These are phyloP conservation scores for Apostasia shenzhenica DNA, from an alignment of 106 monocot species.

Conservation along the genomic window DNA sequence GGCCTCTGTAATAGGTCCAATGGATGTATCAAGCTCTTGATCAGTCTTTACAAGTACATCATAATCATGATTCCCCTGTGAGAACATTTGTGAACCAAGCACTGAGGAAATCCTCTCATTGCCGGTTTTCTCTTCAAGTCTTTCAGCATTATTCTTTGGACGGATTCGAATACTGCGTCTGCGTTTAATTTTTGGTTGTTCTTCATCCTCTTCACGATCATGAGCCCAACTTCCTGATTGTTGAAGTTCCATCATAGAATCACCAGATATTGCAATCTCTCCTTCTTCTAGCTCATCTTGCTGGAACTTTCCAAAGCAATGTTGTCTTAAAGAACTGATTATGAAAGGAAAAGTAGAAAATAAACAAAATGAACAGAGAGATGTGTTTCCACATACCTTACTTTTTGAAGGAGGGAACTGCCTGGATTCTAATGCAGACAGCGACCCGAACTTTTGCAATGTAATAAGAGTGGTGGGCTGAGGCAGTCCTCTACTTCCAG, in stretches of 20 bases:
- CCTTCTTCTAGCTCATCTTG: slow-evolving; percentile 87
- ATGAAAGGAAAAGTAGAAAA: not conserved
- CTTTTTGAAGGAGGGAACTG: slow-evolving; percentile 40
- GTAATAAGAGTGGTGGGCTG: slow-evolving; percentile 43
- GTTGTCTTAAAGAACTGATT: not conserved
- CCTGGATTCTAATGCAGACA: slow-evolving; percentile 78
- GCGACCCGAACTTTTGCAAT: slow-evolving; percentile 78
- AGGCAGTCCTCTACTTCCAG: slow-evolving; percentile 47
- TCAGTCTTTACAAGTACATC: slow-evolving; percentile 20
- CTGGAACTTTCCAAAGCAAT: slow-evolving; percentile 19
- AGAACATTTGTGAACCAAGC: slow-evolving; percentile 16
- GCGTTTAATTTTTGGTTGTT: slow-evolving; percentile 79
- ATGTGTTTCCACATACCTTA: slow-evolving; percentile 25
- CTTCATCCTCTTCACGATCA: slow-evolving; percentile 76
- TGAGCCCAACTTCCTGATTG: slow-evolving; percentile 60
- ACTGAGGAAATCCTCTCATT: slow-evolving; percentile 22
- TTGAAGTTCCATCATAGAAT: slow-evolving; percentile 77
- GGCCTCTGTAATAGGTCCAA: slow-evolving; percentile 24
- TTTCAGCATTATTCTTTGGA: slow-evolving; percentile 54
- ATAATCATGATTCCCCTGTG: slow-evolving; percentile 27
- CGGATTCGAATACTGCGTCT: slow-evolving; percentile 80
- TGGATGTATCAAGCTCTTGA: slow-evolving; percentile 24
- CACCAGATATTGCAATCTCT: slow-evolving; percentile 83
- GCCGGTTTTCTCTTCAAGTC: slow-evolving; percentile 43
- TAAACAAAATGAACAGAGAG: not conserved